These are phyloP conservation scores for Suillus spraguei DNA, from an alignment of 768 basidiomycete genomes.

Conservation along the genomic window DNA sequence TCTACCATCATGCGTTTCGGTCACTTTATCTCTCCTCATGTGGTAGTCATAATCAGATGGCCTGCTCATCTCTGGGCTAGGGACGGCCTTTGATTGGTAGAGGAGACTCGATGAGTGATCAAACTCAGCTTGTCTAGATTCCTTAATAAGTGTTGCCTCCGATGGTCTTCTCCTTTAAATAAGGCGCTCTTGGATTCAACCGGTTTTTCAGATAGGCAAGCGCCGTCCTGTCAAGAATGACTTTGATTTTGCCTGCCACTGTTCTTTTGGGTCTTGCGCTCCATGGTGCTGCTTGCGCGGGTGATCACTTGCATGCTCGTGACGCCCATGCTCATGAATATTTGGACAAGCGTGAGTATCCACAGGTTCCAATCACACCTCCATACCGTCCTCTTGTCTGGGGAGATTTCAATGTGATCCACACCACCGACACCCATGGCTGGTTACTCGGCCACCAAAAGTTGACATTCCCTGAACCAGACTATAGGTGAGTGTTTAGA, in stretches of 20 bases:
- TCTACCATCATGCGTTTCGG: neutral
- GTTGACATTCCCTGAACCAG: constrained; percentile 68
- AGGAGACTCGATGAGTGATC: neutral
- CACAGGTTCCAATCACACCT: constrained; percentile 45
- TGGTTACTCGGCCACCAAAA: constrained; percentile 89
- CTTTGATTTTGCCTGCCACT: constrained; percentile 20
- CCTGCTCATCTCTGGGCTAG: no score
- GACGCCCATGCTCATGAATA: constrained; percentile 36
- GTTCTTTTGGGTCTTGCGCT: constrained; percentile 20
- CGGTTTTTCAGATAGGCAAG: neutral
- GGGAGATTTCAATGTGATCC: constrained; percentile 89
- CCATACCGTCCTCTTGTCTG: constrained; percentile 75
- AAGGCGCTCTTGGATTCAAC: neutral
- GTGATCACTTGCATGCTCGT: constrained; percentile 22
- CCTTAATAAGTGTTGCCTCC: neutral
- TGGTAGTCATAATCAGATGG: no score
- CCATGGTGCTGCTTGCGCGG: constrained; percentile 21
- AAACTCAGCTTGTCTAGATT: neutral
- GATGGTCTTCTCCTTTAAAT: neutral
- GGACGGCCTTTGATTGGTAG: neutral
- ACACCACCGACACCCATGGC: constrained; percentile 84
- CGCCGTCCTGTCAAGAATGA: constrained; percentile 7
- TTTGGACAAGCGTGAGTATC: constrained; percentile 38
- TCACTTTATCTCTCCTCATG: no score
- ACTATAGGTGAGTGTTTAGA: constrained; percentile 53